These are phyloP conservation scores for Eimeria falciformis DNA, from an alignment of 169 alveolate species.

Conservation along the genomic window DNA sequence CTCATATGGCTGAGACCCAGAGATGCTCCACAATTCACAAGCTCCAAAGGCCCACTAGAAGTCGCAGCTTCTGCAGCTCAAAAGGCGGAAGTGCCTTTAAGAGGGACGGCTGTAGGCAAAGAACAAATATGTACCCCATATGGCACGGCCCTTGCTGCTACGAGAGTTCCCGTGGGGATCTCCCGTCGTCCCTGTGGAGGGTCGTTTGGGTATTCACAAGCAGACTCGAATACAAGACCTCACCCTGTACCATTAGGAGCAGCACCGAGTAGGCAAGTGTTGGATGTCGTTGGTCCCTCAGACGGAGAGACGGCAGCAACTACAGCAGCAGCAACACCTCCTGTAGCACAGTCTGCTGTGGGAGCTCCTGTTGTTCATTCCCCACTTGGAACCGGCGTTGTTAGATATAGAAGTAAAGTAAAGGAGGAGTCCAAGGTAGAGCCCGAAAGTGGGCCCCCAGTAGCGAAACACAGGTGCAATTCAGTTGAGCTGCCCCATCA, in stretches of 20 bases:
- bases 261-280: neutral
- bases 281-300: conserved; percentile 14
- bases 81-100: too few species aligned
- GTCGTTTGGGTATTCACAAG: neutral
- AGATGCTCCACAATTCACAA: too few species aligned
- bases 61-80: too few species aligned
- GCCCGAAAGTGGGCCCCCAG: conserved; percentile 29
- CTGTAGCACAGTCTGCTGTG: neutral
- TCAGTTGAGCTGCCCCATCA: neutral
- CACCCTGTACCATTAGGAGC: neutral
- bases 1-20: too few species aligned
- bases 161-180: neutral
- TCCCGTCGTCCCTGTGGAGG: neutral
- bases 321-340: conserved; percentile 69
- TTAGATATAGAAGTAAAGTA: neutral
- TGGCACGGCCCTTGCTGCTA: neutral
- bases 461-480: neutral
- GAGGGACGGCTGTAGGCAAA: too few species aligned
- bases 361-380: too few species aligned
- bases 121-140: conserved; percentile 1
- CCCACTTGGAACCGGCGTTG: neutral
- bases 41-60: too few species aligned
- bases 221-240: neutral
- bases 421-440: neutral
- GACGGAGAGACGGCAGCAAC: conserved; percentile 68